Evolutionary conservation across 1,284 basidiomycete species (phyloP).

Genomic region (Cryptococcus hybrid): DNA sequence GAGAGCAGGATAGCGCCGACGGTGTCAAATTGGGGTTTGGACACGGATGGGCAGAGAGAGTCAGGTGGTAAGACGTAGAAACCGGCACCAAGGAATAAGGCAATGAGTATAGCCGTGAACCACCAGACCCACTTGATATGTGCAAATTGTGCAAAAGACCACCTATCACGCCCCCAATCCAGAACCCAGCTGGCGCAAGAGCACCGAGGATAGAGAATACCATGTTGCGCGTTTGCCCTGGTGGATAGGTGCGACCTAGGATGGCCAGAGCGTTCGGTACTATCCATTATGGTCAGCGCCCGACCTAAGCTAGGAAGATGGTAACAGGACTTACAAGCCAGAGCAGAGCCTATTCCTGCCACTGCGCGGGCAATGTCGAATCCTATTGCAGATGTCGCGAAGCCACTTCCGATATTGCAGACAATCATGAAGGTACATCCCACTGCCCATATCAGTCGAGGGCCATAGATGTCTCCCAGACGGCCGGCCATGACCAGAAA

Average conservation of each 20-base stretch:
- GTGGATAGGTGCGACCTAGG: conserved; percentile 28
- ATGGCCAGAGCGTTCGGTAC: conserved; percentile 31
- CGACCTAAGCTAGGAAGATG: background rate
- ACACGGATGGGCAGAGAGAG: conserved; percentile 2
- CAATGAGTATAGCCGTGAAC: conserved; percentile 18
- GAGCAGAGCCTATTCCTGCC: conserved; percentile 28
- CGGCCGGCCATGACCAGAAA: too few species aligned
- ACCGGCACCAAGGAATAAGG: conserved; percentile 16
- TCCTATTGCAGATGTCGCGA: conserved; percentile 18
- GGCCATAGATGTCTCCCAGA: conserved; percentile 3
- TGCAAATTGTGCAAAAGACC: conserved; percentile 2
- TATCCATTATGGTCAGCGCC: background rate
- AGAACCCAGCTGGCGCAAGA: conserved; percentile 29
- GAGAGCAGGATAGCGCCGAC: conserved; percentile 21
- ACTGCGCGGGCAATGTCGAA: conserved; percentile 31
- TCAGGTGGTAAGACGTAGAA: conserved; percentile 21
- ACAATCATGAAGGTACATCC: conserved; percentile 12
- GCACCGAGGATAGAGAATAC: conserved; percentile 31
- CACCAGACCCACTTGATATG: too few species aligned
- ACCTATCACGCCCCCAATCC: conserved; percentile 22
- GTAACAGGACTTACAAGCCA: conserved; percentile 15
- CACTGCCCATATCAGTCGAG: conserved; percentile 14
- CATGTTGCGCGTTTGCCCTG: conserved; percentile 20
- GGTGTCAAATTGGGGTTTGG: conserved; percentile 15
- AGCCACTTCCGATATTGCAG: conserved; percentile 21